Base-by-base conservation (phyloP, 306 rosid species). In the Medicago ruthenica region DNA sequence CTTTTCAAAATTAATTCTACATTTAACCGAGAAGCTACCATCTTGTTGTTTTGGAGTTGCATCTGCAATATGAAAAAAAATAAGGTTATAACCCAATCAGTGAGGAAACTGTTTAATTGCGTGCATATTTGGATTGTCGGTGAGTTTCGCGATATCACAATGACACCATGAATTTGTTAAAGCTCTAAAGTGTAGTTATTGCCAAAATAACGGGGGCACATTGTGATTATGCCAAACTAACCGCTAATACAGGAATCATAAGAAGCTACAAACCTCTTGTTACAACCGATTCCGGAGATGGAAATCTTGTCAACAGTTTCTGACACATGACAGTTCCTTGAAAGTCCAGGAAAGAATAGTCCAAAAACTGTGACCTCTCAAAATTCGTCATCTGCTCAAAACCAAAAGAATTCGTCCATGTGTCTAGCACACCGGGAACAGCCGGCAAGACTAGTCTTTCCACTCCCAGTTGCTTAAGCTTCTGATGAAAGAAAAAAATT, bases 371-470 rank as follows among this genome's bases (percentile, higher is more conserved):
- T 14, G 81, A 78, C 77, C 96, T 86, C 71, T 92, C 92, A 4
- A 75, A 67, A 63, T 61, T 76, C 14, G 86, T 83, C 96, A 95
- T 90, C 75, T 75, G 17, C 57, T 83, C 40, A 45, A 95, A 95
- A 65, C 96, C 96, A 75, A 95, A 95, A 74, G 91, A 62, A 47
- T 81, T 68, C 8, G 93, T 90, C 98, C 98, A 90, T 5, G 98
- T 85, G n/a, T 86, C 80, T 34, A 95, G 86, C 79, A 89, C 87
- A 24, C 76, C 75, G 11, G 91, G 86, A 40, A 88, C 85, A 14
- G 98, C 93, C 2, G 98, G 97, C 87, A 95, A 76, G n/a, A n/a
- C n/a, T n/a, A n/a, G 84, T 78, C 92, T 89, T 85, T 92, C 89
- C 71, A 90, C 97, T 76, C 93, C 97, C 20, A 92, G 75, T 37